Conservation (phyloP, 148 eudicot genomes). For the Cornus suecica region DNA sequence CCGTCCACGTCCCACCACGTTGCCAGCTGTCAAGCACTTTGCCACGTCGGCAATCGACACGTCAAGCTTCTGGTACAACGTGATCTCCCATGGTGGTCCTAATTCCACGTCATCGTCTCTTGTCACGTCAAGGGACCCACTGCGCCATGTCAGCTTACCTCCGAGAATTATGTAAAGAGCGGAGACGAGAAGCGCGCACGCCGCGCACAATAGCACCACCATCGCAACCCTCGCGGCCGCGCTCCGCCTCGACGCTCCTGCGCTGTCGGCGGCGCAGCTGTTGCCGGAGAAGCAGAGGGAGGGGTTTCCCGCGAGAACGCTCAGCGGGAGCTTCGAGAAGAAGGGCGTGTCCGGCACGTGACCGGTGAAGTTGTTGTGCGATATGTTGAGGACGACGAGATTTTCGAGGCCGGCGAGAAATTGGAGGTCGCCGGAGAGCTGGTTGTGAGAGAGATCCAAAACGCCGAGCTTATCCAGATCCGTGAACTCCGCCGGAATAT, state of each 20-base stretch:
- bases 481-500: conserved; percentile 63
- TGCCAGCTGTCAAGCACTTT: conserved; percentile 44
- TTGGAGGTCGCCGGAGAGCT: conserved; percentile 57
- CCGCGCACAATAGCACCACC: conserved; percentile 63
- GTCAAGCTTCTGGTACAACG: conserved; percentile 78
- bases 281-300: conserved; percentile 47
- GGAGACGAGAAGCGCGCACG: conserved; percentile 47
- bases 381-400: conserved; percentile 72
- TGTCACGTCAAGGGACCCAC: conserved; percentile 18
- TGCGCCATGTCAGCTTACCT: conserved; percentile 20
- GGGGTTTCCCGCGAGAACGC: conserved; percentile 55
- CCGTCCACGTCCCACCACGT: conserved; percentile 63
- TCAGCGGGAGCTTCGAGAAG: conserved; percentile 65
- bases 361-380: conserved; percentile 70
- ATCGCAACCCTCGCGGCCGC: conserved; percentile 59
- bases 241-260: conserved; percentile 16
- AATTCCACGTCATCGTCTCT: conserved; percentile 58
- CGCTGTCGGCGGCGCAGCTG: conserved; percentile 24
- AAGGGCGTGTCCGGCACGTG: conserved; percentile 59
- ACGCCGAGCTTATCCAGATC: conserved; percentile 69
- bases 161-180: conserved; percentile 63
- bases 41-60: conserved; percentile 69
- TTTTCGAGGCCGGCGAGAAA: conserved; percentile 56
- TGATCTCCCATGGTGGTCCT: conserved; percentile 91
- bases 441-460: conserved; percentile 74